These are phyloP conservation scores for Daphne laureola DNA, from an alignment of 441 rosid species.

Conservation along the genomic window DNA sequence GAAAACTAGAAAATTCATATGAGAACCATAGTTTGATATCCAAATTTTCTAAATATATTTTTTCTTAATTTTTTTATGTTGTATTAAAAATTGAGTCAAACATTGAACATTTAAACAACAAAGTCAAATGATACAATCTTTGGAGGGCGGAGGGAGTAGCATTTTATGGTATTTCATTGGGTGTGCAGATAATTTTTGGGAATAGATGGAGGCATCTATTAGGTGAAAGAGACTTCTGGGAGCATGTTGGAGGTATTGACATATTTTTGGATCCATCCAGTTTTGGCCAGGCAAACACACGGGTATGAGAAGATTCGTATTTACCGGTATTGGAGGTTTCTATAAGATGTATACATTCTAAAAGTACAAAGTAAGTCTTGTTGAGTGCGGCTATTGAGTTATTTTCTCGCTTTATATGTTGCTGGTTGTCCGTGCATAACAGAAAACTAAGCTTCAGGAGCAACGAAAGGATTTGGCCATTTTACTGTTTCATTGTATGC, in stretches of 20 bases:
- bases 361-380: no score
- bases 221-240: conserved; percentile 95
- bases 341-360: not conserved
- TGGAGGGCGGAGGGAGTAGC: no score
- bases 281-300: conserved; percentile 93
- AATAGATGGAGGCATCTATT: conserved; percentile 93
- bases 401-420: no score
- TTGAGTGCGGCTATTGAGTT: no score
- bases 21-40: no score
- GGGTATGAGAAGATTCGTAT: conserved; percentile 25
- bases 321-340: not conserved
- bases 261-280: conserved; percentile 82
- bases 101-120: no score
- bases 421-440: no score
- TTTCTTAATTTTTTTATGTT: no score
- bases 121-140: no score
- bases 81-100: no score
- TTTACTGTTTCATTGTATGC: not conserved
- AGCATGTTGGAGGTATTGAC: conserved; percentile 87
- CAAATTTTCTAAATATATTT: no score
- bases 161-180: conserved; percentile 9
- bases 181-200: conserved; percentile 83
- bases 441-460: not conserved
- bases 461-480: not conserved
- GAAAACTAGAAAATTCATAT: no score